Evolutionary conservation across 2,329 filamentous ascomycete genomes (phyloP).

Genomic region (Fusarium chlamydosporum): DNA sequence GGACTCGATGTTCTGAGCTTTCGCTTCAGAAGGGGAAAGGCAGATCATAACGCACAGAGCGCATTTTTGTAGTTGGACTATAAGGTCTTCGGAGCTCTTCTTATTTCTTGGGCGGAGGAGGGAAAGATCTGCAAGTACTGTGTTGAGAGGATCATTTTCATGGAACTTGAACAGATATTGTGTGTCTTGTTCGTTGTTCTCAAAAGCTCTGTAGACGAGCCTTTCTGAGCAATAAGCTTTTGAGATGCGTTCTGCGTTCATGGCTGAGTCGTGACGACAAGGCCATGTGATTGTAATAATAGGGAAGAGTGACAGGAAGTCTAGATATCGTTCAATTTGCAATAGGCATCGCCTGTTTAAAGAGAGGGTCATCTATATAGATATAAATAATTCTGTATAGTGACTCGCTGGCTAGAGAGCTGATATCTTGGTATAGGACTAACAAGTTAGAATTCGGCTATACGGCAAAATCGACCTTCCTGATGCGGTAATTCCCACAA

Average conservation of each 20-base stretch:
- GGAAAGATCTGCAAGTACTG: not conserved
- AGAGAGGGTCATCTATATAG: not conserved
- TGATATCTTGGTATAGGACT: not conserved
- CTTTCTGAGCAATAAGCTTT: slow-evolving; percentile 1
- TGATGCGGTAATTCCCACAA: not conserved
- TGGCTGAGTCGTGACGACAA: not conserved
- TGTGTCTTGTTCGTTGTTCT: slow-evolving; percentile 11
- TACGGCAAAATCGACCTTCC: slow-evolving; percentile 22
- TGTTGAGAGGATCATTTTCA: slow-evolving; percentile 3
- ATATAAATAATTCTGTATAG: not conserved
- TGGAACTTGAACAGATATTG: slow-evolving; percentile 5
- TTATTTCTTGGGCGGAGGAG: not conserved
- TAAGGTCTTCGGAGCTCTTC: slow-evolving; percentile 1
- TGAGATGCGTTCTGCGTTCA: not conserved
- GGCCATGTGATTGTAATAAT: too few species aligned
- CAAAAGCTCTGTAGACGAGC: slow-evolving; percentile 3
- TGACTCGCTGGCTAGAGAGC: too few species aligned
- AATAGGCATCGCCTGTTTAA: too few species aligned
- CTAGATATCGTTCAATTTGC: too few species aligned
- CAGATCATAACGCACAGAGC: not conserved
- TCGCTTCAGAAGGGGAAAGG: not conserved
- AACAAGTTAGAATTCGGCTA: not conserved
- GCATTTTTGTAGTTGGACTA: not conserved
- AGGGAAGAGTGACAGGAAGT: too few species aligned
- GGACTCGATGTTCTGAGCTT: not conserved